Evolutionary conservation across 208 protist genomes (phyloP), one percentile per base, ranked within the genome.

Genomic region (Acanthamoeba divionensis): DNA sequence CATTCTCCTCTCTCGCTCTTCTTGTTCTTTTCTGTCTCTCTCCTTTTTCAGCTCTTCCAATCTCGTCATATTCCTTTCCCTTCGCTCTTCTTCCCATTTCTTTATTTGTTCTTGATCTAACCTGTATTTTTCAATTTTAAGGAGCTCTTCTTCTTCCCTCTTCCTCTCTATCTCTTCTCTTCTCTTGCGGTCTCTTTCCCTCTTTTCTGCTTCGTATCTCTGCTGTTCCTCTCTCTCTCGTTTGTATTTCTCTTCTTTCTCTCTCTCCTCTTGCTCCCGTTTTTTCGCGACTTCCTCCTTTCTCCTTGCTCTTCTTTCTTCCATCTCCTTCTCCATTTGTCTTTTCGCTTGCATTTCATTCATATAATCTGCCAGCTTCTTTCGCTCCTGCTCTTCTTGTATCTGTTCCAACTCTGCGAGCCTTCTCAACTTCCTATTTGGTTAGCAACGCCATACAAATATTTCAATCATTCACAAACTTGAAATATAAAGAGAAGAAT

Each of bases 261-360:
- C 18, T 10, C 33, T 31, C 57, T 87, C 79, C 79, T 87, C 79
- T 4, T 66, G 57, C 13, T 87, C 79, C n/a, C 79, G 50, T 41
- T 44, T 50, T 12, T 26, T 31, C 2, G 5, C 7, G 6, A 87
- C 0, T 44, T 87, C 79, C 55, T 87, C 54, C 3, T 9, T 13
- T 3, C 55, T 33, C 21, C n/a, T 2, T 45, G 65, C n/a, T 2
- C 50, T 0, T 36, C 55, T 38, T n/a, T 65, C 79, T 26, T 47
- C 54, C 1, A 26, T 15, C 41, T 87, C 55, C 10, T 13, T 9
- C 55, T 87, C 79, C 15, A 8, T n/a, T 12, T 44, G 55, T 60
- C 69, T 87, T 10, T 21, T 33, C 79, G 65, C 79, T n/a, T 31
- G 57, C 41, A 71, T 33, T 45, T 87, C 57, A 52, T 87, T 44